These are phyloP conservation scores for Candida hispaniensis DNA, from an alignment of 805 yeast species.

Conservation along the genomic window DNA sequence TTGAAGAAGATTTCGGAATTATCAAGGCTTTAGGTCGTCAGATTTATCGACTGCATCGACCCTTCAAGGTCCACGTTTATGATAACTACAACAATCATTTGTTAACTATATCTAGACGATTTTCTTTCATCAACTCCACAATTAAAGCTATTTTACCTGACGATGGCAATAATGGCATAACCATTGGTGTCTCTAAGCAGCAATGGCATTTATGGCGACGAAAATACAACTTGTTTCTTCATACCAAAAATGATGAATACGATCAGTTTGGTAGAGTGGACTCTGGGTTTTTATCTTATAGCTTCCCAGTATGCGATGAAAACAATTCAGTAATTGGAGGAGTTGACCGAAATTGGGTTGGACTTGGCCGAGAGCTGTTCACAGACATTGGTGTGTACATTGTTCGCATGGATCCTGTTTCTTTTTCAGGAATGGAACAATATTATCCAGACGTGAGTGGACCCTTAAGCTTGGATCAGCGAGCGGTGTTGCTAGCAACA, in stretches of 20 bases:
- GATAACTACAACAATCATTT: slow-evolving; percentile 30
- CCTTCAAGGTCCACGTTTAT: slow-evolving; percentile 36
- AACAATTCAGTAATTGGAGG: slow-evolving; percentile 52
- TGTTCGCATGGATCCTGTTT: slow-evolving; percentile 61
- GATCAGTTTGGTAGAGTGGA: slow-evolving; percentile 82
- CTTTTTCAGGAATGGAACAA: slow-evolving; percentile 49
- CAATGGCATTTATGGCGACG: slow-evolving; percentile 95
- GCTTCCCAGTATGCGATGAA: slow-evolving; percentile 64
- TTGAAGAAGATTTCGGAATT: slow-evolving; percentile 68
- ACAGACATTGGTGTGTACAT: slow-evolving; percentile 94
- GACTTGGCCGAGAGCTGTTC: slow-evolving; percentile 81
- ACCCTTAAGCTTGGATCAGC: slow-evolving; percentile 59
- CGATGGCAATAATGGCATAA: slow-evolving; percentile 33
- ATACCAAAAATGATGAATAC: slow-evolving; percentile 34
- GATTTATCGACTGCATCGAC: slow-evolving; percentile 73
- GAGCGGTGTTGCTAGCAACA: slow-evolving; percentile 76
- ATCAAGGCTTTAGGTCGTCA: slow-evolving; percentile 69
- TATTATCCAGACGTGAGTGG: slow-evolving; percentile 39
- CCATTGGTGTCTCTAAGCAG: slow-evolving; percentile 80
- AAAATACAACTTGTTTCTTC: slow-evolving; percentile 62
- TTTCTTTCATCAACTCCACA: slow-evolving; percentile 80
- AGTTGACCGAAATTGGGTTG: slow-evolving; percentile 91
- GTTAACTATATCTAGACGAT: slow-evolving; percentile 58
- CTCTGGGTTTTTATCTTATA: slow-evolving; percentile 76
- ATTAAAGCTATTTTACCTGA: slow-evolving; percentile 60